Conservation (phyloP, 2,329 filamentous ascomycete species). For the Lomentospora prolificans region DNA sequence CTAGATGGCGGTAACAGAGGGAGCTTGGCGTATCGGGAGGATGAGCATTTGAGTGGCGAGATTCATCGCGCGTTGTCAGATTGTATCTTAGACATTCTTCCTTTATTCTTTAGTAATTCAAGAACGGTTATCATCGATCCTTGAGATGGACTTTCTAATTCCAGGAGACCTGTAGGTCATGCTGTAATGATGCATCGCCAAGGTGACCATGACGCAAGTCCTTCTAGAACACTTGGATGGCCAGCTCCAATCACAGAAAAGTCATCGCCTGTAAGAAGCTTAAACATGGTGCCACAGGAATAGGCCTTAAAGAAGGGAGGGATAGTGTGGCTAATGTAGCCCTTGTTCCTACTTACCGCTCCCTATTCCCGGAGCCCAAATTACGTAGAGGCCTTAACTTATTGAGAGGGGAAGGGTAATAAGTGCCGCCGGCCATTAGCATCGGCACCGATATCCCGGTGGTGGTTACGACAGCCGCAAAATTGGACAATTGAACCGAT, state of each 20-base stretch:
- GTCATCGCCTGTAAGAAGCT: no score
- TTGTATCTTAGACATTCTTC: background rate
- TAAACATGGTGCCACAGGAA: no score
- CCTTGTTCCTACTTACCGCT: background rate
- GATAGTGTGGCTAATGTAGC: background rate
- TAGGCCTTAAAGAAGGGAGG: background rate
- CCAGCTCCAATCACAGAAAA: no score
- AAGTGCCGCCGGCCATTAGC: background rate
- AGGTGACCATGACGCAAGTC: no score
- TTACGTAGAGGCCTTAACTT: background rate
- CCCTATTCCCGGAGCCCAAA: background rate
- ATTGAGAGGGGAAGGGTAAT: background rate
- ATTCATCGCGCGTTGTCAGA: background rate
- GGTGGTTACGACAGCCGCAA: background rate
- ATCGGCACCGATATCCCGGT: constrained; percentile 4
- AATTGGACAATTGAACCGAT: constrained; percentile 6
- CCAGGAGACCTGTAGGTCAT: no score
- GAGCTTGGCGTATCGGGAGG: background rate
- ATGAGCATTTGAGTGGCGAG: no score
- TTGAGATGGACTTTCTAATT: no score
- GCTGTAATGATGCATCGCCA: no score
- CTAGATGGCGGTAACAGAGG: no score
- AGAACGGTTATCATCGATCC: background rate
- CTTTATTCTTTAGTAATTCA: background rate
- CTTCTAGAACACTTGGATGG: no score